These are phyloP conservation scores for Lecanicillium sp. DNA, from an alignment of 2,329 filamentous ascomycete genomes.

Conservation along the genomic window DNA sequence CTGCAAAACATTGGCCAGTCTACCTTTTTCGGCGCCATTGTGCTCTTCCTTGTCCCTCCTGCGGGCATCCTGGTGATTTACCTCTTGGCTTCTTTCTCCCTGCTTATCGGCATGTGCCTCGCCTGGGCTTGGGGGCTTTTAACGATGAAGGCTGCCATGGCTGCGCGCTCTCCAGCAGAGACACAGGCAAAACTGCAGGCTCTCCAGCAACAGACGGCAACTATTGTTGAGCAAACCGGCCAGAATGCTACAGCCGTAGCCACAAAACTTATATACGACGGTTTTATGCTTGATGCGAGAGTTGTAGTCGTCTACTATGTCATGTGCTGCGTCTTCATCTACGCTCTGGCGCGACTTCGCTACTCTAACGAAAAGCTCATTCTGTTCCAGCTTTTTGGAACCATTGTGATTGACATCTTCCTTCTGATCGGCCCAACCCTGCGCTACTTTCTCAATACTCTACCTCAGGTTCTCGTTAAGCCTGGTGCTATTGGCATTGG, in stretches of 20 bases:
- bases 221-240: conserved; percentile 19
- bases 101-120: conserved; percentile 36
- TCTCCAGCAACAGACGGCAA: conserved; percentile 27
- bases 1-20: conserved; percentile 31
- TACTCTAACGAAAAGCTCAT: conserved; percentile 35
- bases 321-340: conserved; percentile 35
- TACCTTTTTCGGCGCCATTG: conserved; percentile 33
- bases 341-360: conserved; percentile 32
- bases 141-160: conserved; percentile 37
- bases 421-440: conserved; percentile 33
- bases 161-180: conserved; percentile 29
- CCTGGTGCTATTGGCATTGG: conserved; percentile 37
- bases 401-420: conserved; percentile 36
- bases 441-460: conserved; percentile 27
- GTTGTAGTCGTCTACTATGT: conserved; percentile 29
- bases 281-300: conserved; percentile 38
- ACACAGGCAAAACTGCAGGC: conserved; percentile 23
- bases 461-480: conserved; percentile 31
- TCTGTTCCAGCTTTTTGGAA: conserved; percentile 36
- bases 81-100: conserved; percentile 30
- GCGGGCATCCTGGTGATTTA: conserved; percentile 36
- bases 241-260: conserved; percentile 9
- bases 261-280: conserved; percentile 29
- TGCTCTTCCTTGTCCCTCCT: conserved; percentile 37
- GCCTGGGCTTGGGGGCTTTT: conserved; percentile 42